Evolutionary conservation across 371 early-diverging fungal species (phyloP), one percentile per base, ranked within the genome.

Genomic region (Rhizopus microsporus): DNA sequence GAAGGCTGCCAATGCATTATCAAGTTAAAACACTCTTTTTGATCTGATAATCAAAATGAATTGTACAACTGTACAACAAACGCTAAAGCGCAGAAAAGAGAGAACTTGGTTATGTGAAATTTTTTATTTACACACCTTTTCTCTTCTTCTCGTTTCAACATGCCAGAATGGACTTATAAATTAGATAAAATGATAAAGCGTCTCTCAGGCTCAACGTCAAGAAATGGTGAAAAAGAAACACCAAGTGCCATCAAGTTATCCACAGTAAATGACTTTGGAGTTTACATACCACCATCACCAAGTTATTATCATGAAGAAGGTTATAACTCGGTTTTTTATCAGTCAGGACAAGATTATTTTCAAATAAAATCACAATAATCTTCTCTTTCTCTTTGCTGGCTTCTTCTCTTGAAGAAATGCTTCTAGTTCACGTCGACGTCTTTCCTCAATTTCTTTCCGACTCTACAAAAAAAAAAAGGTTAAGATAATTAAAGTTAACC

Each of bases 241-340:
- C 4, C 54, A 34, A 44, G 34, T 34, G 52, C 73, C n/a, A 74
- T 69, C 17, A 71, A 77, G 46, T 30, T 77, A 30, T 74, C 71
- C 4, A 77, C 77, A 1, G 72, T 77, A 45, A 74, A 76, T 54
- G 60, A 60, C 38, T 63, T 58, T 37, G 77, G 77, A 33, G 58
- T 74, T 4, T 77, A 73, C 42, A 46, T 77, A 51, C 77, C 74
- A 10, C 77, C 77, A 12, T 73, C 73, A 8, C 77, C 74, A 0
- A 56, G 56, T 32, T 61, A 67, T 38, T 46, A 46, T 51, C 30
- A 55, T 4, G 57, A 57, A 35, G 57, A 62, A 38, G 8, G 12
- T 13, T 37, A 50, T 38, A 38, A 39, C 29, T 51, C 31, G 35
- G n/a, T 51, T 51, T 51, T 4, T 32, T 51, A 38, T 39, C 51